Percentiles rank a stretch among this genome's conserved stretches.
These are phyloP conservation scores for Globisporangium mamillatum DNA, from an alignment of 352 stramenopile genomes.

Conservation along the genomic window DNA sequence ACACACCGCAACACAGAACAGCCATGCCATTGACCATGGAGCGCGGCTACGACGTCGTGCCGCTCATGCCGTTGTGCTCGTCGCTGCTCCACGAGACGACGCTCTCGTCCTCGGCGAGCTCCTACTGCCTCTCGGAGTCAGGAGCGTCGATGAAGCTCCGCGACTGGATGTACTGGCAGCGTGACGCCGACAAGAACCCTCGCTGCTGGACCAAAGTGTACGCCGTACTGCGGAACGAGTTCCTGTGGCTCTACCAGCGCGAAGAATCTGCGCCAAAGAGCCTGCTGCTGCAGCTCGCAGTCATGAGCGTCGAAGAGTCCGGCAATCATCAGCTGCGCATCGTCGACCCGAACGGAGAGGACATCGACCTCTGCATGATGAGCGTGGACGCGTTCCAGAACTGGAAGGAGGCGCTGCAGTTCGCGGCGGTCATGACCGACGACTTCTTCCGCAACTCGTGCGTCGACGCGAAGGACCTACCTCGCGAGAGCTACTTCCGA, in stretches of 20 bases:
- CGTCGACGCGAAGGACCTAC: constrained; percentile 33
- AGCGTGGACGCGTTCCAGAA: constrained; percentile 23
- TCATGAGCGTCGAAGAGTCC: constrained; percentile 36
- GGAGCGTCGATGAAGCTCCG: constrained; percentile 13
- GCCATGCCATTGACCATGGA: constrained; percentile 1
- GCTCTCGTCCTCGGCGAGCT: constrained; percentile 8
- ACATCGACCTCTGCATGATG: constrained; percentile 39
- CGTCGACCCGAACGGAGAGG: constrained; percentile 46
- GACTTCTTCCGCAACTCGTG: constrained; percentile 39
- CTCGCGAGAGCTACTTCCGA: constrained; percentile 41
- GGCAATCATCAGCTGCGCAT: constrained; percentile 35
- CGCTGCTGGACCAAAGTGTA: constrained; percentile 72
- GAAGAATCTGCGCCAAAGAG: constrained; percentile 29
- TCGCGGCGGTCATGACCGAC: constrained; percentile 33
- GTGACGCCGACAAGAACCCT: constrained; percentile 31
- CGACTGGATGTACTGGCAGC: constrained; percentile 70
- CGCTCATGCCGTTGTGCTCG: neutral
- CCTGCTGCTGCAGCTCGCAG: constrained; percentile 52
- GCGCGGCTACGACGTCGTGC: neutral
- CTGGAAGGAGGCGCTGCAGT: constrained; percentile 37
- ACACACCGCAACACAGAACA: neutral
- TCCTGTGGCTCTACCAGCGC: constrained; percentile 56
- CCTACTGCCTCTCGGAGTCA: constrained; percentile 1
- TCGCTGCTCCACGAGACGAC: neutral
- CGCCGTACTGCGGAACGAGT: constrained; percentile 45